Conservation (phyloP, 257 asterid species). For the Solanum ahanhuiri region DNA sequence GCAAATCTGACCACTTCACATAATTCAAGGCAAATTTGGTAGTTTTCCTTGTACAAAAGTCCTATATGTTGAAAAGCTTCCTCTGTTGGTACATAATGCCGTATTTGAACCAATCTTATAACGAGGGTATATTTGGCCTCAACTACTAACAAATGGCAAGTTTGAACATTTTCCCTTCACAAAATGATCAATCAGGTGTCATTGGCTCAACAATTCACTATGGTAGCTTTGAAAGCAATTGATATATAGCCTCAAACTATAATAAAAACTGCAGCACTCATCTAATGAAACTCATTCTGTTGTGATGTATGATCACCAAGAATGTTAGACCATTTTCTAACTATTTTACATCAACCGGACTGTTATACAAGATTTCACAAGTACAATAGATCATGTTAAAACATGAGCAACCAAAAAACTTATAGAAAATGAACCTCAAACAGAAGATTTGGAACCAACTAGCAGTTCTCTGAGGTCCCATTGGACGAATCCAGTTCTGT, state of each 20-base stretch:
- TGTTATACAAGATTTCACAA: not conserved
- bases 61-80: not conserved
- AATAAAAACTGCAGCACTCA: not conserved
- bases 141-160: not conserved
- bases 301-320: not conserved
- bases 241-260: not conserved
- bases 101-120: not conserved
- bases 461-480: constrained; percentile 22
- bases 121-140: not conserved
- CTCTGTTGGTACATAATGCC: not conserved
- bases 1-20: not conserved
- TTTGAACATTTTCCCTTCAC: not conserved
- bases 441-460: constrained; percentile 8
- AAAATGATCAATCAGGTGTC: not conserved
- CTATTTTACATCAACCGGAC: not conserved
- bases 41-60: not conserved
- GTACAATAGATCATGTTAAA: not conserved
- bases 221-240: not conserved
- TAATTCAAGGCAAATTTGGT: not conserved
- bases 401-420: not conserved
- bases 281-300: not conserved
- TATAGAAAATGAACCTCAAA: constrained; percentile 1
- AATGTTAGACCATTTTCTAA: not conserved
- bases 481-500: constrained; percentile 33
- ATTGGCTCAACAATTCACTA: not conserved